Base-by-base conservation (phyloP, 2,329 filamentous ascomycete species). In the Diaporthe nobilis region DNA sequence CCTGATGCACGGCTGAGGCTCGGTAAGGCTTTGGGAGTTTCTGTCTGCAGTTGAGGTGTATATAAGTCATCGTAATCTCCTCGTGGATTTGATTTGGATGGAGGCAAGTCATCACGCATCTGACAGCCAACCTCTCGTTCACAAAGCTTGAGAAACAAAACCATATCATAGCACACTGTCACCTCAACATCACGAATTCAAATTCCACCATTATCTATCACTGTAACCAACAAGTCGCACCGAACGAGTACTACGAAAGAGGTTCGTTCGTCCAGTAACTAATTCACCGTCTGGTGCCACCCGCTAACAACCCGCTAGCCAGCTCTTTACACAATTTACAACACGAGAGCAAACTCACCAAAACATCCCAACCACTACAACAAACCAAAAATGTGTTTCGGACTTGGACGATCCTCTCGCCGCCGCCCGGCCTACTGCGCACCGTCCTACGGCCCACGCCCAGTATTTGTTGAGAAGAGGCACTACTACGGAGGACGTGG, bases 1-100 rank as follows among this genome's bases (percentile, higher is more conserved):
- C 20, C 4, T 39, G 31, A 4, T 51, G 47, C 44, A 22, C 44
- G 63, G 47, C 63, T 67, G 63, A 51, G 44, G 28, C 44, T 51
- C 31, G 58, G 63, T 10, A 8, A 20, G 39, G 60, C 39, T 22
- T 12, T 13, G 34, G 39, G 53, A 39, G 1, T 25, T 60, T 1
- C n/a, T 7, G 1, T 39, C 1, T 25, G 34, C 39, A 10, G 3
- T 25, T 4, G n/a, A 39, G 34, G 44, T 53, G 34, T 44, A 44
- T 53, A 68, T 53, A 68, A 68, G 13, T 42, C 5, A 2, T 6
- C 1, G 22, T 53, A 22, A 28, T 39, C 7, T 22, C 13, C 8
- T 17, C 22, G 12, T 7, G 2, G 0, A 12, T 15, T 34, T 15
- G 1, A 7, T 0, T 6, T 17, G 5, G 0, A 17, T 51, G 4